phyloP scores from a whole-genome alignment of 2,329 filamentous ascomycete species.

The Colletotrichum trifolii region DNA sequence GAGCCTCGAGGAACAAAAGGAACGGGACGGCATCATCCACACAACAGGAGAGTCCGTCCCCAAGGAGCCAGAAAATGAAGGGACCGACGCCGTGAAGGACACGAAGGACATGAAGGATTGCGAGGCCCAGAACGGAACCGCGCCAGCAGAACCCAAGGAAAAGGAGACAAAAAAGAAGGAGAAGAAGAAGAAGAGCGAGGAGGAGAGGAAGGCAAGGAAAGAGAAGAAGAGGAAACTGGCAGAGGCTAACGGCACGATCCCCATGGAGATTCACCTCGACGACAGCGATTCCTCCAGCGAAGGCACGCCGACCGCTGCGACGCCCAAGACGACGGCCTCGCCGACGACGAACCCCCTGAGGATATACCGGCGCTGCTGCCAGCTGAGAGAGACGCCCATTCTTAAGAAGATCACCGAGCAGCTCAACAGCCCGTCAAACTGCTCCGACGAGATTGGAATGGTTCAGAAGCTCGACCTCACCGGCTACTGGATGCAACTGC shows the following conservation, averaged over 20 bases:
- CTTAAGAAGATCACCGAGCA: conserved; percentile 93
- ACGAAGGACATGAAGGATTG: conserved; percentile 41
- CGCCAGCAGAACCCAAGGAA: conserved; percentile 45
- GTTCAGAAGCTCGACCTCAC: conserved; percentile 86
- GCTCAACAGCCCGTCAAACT: conserved; percentile 77
- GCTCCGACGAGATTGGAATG: conserved; percentile 74
- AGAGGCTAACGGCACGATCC: conserved; percentile 87
- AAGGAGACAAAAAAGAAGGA: conserved; percentile 82
- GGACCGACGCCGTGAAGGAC: conserved; percentile 38
- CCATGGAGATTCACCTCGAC: conserved; percentile 83
- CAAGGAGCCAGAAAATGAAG: conserved; percentile 54
- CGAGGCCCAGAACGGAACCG: conserved; percentile 38
- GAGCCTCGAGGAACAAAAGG: conserved; percentile 68
- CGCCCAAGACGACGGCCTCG: conserved; percentile 61
- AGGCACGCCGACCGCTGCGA: conserved; percentile 60
- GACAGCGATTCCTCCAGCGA: conserved; percentile 68
- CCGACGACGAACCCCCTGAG: conserved; percentile 92
- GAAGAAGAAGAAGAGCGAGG: conserved; percentile 95
- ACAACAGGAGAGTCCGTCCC: conserved; percentile 52
- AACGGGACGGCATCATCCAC: conserved; percentile 52
- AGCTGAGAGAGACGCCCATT: conserved; percentile 91
- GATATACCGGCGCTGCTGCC: conserved; percentile 94
- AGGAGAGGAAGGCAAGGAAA: conserved; percentile 90
- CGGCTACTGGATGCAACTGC: conserved; percentile 83
- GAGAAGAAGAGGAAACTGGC: conserved; percentile 88